A percentile compares a stretch with the other conserved stretches of the same genome.
Evolutionary conservation across 2,329 filamentous ascomycete species (phyloP).

Genomic region (Tothia fuscella): DNA sequence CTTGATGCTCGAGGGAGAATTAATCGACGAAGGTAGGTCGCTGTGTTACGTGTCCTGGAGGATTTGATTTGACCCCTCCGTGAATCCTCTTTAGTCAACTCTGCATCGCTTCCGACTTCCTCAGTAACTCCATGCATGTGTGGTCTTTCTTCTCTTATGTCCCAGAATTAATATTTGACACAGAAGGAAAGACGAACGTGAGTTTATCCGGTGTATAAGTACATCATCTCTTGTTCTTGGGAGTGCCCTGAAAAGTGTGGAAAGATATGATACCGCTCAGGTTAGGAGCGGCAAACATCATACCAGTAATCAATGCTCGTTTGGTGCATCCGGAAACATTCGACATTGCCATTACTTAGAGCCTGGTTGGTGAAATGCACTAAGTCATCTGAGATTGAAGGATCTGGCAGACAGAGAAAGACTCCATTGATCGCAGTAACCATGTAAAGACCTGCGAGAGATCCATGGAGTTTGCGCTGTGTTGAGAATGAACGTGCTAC

Average conservation of each 20-base stretch:
- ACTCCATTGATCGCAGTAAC: not conserved
- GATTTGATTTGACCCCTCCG: not conserved
- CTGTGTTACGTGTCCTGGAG: not conserved
- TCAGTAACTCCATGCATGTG: not conserved
- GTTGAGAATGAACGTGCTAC: slow-evolving; percentile 7
- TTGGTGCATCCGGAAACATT: slow-evolving; percentile 7
- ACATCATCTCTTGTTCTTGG: not conserved
- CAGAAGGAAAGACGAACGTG: not conserved
- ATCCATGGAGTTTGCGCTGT: not conserved
- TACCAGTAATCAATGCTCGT: slow-evolving; percentile 1
- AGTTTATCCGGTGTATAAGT: slow-evolving; percentile 4
- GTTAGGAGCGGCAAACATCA: not conserved
- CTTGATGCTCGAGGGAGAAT: not conserved
- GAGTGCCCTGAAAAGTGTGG: slow-evolving; percentile 6
- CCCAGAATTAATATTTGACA: not conserved
- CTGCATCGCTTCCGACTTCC: not conserved
- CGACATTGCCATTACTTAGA: slow-evolving; percentile 2
- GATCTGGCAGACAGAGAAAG: not conserved
- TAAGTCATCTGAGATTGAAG: not conserved
- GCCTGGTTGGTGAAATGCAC: not conserved
- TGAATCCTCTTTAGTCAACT: not conserved
- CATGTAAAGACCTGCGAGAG: slow-evolving; percentile 4
- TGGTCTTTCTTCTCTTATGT: not conserved
- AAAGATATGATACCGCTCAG: slow-evolving; percentile 1
- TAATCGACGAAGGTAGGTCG: not conserved